Percentiles rank a stretch among this genome's conserved stretches.
These are phyloP conservation scores for Stephania cephalantha DNA, from an alignment of 164 flowering plant genomes.

Conservation along the genomic window DNA sequence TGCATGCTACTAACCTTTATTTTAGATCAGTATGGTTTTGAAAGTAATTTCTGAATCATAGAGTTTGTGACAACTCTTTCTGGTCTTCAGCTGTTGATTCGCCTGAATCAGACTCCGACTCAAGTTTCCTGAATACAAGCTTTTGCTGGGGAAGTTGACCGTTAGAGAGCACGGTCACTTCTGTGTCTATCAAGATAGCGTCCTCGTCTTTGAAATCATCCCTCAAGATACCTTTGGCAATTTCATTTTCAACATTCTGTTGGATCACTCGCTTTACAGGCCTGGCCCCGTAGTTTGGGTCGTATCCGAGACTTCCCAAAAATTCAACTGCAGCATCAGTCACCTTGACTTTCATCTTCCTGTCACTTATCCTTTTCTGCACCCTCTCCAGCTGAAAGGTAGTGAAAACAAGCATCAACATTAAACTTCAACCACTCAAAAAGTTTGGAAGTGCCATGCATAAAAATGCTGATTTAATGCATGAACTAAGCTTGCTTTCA, in stretches of 20 bases:
- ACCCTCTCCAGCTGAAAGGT: constrained; percentile 75
- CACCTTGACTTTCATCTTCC: constrained; percentile 69
- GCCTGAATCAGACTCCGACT: no score
- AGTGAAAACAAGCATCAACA: constrained; percentile 8
- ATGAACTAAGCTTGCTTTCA: no score
- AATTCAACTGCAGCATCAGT: constrained; percentile 73
- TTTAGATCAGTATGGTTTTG: no score
- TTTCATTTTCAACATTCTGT: constrained; percentile 82
- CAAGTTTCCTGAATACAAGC: constrained; percentile 45
- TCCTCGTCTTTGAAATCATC: constrained; percentile 95
- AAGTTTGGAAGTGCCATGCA: not conserved
- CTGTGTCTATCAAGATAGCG: constrained; percentile 69
- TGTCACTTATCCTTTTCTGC: constrained; percentile 68
- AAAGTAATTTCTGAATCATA: no score
- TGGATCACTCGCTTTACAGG: constrained; percentile 95
- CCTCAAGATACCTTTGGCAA: constrained; percentile 90
- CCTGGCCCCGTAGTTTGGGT: constrained; percentile 94
- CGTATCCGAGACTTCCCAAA: constrained; percentile 84
- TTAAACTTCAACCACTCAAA: not conserved
- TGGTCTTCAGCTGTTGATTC: no score
- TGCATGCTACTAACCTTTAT: no score
- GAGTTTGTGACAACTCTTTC: no score
- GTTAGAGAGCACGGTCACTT: constrained; percentile 64
- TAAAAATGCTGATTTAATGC: not conserved
- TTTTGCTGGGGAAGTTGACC: constrained; percentile 91